Base-by-base conservation (phyloP, 225 moss, liverwort and hornwort species). In the Rhytidiadelphus loreus region DNA sequence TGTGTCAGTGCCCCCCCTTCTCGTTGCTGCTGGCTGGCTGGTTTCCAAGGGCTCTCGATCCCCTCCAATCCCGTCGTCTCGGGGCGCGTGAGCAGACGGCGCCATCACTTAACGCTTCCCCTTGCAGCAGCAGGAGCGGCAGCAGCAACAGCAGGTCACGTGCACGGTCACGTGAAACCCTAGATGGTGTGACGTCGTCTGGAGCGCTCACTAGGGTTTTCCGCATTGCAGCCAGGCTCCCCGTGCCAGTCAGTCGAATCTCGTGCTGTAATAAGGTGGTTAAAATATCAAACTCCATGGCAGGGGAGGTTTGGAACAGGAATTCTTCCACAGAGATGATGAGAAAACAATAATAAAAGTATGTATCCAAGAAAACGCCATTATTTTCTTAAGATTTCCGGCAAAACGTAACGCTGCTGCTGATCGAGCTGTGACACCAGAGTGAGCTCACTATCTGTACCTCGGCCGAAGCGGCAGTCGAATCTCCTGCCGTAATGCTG, bases 161-260 rank as follows among this genome's bases (percentile, higher is more conserved):
- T 88, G 88, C 84, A 77, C 77, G 64, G 88, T 77, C 83, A 66
- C 77, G 66, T 88, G 88, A 77, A 84, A 77, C 88, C 88, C 88
- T 84, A 84, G 58, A 35, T 41, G 61, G 50, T 11, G 50, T 37
- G 71, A 32, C 48, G 70, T 76, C 57, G 37, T n/a, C 57, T 46
- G 66, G 14, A 76, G 75, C 35, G 32, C 43, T 43, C 64, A 11
- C 75, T 56, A 64, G 32, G 63, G 63, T 56, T 68, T 17, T n/a
- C n/a, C 53, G 63, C 52, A n/a, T 29, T 76, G 83, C 83, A n/a
- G n/a, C n/a, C n/a, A 83, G 43, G 17, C 62, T 35, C 74, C 50
- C 81, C 52, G 44, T 88, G 75, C 39, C 77, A 84, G 84, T 57
- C 81, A 82, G 82, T 55, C 68, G 32, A 73, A 82, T 88, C 74